Conservation (phyloP, 2,329 filamentous ascomycete genomes). For the Penicillium digitatum region DNA sequence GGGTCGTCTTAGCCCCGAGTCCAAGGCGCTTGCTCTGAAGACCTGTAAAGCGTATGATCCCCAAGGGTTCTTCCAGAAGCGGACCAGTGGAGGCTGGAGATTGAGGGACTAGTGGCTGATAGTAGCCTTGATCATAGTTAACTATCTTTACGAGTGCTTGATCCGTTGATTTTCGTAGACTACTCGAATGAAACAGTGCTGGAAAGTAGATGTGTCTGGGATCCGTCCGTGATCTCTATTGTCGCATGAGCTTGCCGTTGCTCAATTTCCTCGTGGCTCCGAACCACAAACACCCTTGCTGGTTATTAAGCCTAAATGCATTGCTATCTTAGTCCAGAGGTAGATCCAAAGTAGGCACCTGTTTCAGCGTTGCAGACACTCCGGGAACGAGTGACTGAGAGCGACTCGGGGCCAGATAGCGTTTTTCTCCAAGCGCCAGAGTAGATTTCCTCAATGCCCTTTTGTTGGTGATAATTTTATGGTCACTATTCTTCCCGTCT, state of each 20-base stretch:
- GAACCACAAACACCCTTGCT: not conserved
- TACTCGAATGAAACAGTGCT: not conserved
- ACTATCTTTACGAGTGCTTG: not conserved
- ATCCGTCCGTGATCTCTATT: not conserved
- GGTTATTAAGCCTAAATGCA: not conserved
- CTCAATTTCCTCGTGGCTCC: not conserved
- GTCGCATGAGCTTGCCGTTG: not conserved
- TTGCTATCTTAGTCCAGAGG: not conserved
- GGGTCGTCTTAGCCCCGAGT: slow-evolving; percentile 34
- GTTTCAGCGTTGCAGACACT: slow-evolving; percentile 13
- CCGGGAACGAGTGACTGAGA: slow-evolving; percentile 28
- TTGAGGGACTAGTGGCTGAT: slow-evolving; percentile 20
- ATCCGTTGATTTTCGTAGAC: not conserved
- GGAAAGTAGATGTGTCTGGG: not conserved
- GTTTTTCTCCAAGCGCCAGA: slow-evolving; percentile 26
- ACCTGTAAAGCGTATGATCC: slow-evolving; percentile 40
- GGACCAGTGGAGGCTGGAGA: slow-evolving; percentile 42
- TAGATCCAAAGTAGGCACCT: slow-evolving; percentile 11
- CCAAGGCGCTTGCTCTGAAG: slow-evolving; percentile 30
- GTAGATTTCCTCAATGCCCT: slow-evolving; percentile 17
- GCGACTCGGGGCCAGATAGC: slow-evolving; percentile 8
- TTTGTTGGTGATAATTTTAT: not conserved
- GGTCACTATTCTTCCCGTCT: not conserved
- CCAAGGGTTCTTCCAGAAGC: slow-evolving; percentile 38
- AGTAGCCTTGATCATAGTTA: no score